Conservation (phyloP, 345 rosid genomes). For the Lenwebbia sp. region DNA sequence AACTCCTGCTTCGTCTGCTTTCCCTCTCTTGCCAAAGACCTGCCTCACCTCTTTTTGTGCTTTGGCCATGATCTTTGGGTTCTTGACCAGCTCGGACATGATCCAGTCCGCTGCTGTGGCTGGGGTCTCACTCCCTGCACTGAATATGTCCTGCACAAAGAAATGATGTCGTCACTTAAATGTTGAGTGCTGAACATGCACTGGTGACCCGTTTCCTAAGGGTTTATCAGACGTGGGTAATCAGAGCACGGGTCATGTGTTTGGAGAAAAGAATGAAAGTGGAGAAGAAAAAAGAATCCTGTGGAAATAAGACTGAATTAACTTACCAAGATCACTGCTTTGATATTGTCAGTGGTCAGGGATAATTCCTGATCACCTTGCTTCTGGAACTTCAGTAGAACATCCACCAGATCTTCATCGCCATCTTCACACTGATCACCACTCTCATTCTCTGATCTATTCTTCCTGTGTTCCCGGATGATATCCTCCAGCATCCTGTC, state of each 20-base stretch:
- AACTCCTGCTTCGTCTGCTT: constrained; percentile 9
- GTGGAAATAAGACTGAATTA: not conserved
- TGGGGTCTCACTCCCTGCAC: constrained; percentile 14
- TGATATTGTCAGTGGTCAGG: constrained; percentile 7
- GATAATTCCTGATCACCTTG: not conserved
- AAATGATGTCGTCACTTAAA: not conserved
- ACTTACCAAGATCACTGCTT: constrained; percentile 18
- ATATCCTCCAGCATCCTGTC: constrained; percentile 4
- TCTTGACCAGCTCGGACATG: constrained; percentile 14
- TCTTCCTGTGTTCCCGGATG: constrained; percentile 1
- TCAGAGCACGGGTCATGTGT: not conserved
- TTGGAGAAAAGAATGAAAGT: not conserved
- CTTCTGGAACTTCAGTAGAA: not conserved
- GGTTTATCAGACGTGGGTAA: not conserved
- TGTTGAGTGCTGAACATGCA: not conserved
- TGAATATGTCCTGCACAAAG: constrained; percentile 3
- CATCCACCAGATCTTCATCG: constrained; percentile 10
- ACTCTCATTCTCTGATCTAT: not conserved
- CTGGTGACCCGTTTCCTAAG: not conserved
- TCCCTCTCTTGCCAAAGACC: not conserved
- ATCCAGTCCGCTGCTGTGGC: constrained; percentile 16
- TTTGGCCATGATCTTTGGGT: constrained; percentile 14
- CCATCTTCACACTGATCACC: not conserved
- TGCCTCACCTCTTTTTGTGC: constrained; percentile 21
- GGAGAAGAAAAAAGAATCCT: not conserved